Base-by-base conservation (phyloP, 257 asterid species). In the Fraxinus quadrangulata region DNA sequence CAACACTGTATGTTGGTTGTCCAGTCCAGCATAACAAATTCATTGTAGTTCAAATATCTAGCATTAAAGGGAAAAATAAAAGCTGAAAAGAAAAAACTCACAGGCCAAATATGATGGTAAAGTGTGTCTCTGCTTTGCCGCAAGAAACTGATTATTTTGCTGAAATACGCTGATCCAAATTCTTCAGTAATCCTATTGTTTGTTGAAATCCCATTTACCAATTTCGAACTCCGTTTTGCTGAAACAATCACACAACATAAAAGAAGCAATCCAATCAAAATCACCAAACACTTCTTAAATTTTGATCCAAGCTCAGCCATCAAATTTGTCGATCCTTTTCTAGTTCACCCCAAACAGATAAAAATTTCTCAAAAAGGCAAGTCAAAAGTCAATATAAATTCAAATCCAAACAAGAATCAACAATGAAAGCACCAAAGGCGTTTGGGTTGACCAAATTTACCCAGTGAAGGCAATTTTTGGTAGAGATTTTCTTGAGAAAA, bases 81-180 rank as follows among this genome's bases (percentile, higher is more conserved):
- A 12, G 54, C 11, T n/a, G n/a, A 39, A 66, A 17, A 14, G 19
- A 21, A 51, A 3, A 33, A 66, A 82, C 90, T 87, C 85, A 89
- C 93, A 63, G 93, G 93, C 93, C 93, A 89, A 69, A 85, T 84
- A 79, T 82, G 89, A 21, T 51, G 76, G 65, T 82, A 81, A 67
- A 81, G 47, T 4, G 61, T 65, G 14, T 83, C 82, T 75, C 78
- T 72, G 69, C 36, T 70, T 30, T 72, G 51, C 78, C 42, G 24
- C 77, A 85, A 71, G 81, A 81, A 67, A 24, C 79, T 84, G 86
- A 77, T 40, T 0, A 78, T 79, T 66, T 78, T 79, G 79, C 83
- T 67, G 19, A 72, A 78, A 75, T 82, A 61, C 70, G 63, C 82
- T 69, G 85, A 77, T 59, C 81, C 83, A 23, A 63, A 37, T 23